Evolutionary conservation across 2,329 filamentous ascomycete genomes (phyloP).

Genomic region (Emergomyces orientalis): DNA sequence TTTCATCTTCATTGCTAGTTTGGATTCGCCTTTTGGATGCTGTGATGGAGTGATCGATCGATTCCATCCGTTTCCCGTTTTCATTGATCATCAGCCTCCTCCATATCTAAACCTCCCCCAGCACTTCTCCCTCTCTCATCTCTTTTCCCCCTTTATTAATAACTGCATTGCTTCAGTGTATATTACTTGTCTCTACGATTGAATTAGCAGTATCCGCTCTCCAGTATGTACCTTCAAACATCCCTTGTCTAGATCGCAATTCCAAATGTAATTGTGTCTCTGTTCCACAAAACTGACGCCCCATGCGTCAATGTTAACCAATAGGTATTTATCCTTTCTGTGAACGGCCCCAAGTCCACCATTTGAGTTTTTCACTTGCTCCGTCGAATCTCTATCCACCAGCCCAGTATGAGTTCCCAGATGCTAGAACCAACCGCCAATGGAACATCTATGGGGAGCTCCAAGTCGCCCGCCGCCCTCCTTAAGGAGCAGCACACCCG

Average conservation of each 20-base stretch:
- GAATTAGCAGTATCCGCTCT: neutral
- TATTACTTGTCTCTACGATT: neutral
- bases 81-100: no score
- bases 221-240: neutral
- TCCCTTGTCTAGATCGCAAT: neutral
- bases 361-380: neutral
- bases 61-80: neutral
- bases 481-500: slow-evolving; percentile 46
- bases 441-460: slow-evolving; percentile 3
- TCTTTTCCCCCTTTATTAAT: neutral
- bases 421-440: neutral
- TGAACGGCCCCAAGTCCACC: neutral
- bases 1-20: neutral
- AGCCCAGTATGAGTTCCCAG: neutral
- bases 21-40: neutral
- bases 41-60: slow-evolving; percentile 1
- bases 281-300: neutral
- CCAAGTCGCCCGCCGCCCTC: slow-evolving; percentile 43
- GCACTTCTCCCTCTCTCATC: no score
- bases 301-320: neutral
- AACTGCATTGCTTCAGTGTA: neutral
- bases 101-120: neutral
- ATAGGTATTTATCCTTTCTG: neutral
- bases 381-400: neutral
- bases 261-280: neutral